These are phyloP conservation scores for Dendryphion nanum DNA, from an alignment of 2,329 filamentous ascomycete species.

Conservation along the genomic window DNA sequence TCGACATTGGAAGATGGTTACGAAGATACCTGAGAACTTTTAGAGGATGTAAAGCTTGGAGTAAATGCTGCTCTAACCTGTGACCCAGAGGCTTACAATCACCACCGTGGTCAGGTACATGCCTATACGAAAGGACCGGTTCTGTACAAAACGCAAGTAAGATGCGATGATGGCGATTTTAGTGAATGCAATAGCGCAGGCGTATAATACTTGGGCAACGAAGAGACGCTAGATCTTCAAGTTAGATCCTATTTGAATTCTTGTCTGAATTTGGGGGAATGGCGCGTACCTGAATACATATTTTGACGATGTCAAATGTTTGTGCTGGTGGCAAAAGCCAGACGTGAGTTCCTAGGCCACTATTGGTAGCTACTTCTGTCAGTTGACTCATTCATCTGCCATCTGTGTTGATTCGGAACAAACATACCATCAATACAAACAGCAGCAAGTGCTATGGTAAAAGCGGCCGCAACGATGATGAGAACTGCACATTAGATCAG, in stretches of 20 bases:
- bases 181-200: constrained; percentile 24
- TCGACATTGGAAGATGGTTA: constrained; percentile 26
- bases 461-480: constrained; percentile 19
- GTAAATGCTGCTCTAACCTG: constrained; percentile 12
- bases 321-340: constrained; percentile 15
- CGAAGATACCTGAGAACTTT: constrained; percentile 17
- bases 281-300: constrained; percentile 17
- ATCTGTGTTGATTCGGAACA: background rate
- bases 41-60: background rate
- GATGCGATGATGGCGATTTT: constrained; percentile 29
- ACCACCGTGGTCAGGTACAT: constrained; percentile 18
- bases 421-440: constrained; percentile 22
- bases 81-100: constrained; percentile 18
- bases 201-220: constrained; percentile 25
- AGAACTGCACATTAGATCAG: constrained; percentile 23
- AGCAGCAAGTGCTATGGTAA: constrained; percentile 22
- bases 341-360: constrained; percentile 23
- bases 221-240: constrained; percentile 25
- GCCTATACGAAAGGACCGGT: constrained; percentile 15
- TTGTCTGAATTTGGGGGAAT: background rate
- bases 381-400: constrained; percentile 3
- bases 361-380: constrained; percentile 12
- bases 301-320: constrained; percentile 14
- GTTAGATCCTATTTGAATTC: background rate
- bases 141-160: constrained; percentile 24